Evolutionary conservation across 108 stramenopile species (phyloP), one percentile per base, ranked within the genome.

Genomic region (Cyclotella atomus): DNA sequence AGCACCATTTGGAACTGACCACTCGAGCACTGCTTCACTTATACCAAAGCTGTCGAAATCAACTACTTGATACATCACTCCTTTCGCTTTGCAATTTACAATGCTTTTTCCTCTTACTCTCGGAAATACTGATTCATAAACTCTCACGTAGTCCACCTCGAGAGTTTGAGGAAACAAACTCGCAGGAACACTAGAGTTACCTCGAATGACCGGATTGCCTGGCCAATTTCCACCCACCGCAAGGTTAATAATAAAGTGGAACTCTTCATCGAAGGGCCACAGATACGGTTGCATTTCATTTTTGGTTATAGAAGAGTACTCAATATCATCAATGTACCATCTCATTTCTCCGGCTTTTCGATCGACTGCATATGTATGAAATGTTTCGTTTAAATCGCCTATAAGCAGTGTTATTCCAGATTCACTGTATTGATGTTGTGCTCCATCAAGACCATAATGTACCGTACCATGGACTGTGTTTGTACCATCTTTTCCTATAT

Each of bases 141-240:
- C 84, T n/a, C 84, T 73, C 43, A 85, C 71, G 52, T 85, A 73
- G 53, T 80, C 84, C 17, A 85, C 55, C 52, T 71, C 71, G 41
- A 85, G 38, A 19, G 3, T 16, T 34, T 70, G 54, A 23, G 79
- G 80, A 55, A 85, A 77, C 2, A 53, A 33, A 16, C 70, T 71
- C 20, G 65, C 55, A n/a, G n/a, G n/a, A n/a, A n/a, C n/a, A n/a
- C n/a, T n/a, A n/a, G n/a, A n/a, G n/a, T n/a, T n/a, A n/a, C n/a
- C n/a, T n/a, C n/a, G n/a, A 50, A 76, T 75, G 30, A 44, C 67
- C 1, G 79, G 79, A 67, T 67, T 46, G 35, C 80, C 84, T 3
- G 75, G 79, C 84, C 84, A 85, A 23, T 43, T 68, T 34, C 84
- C 84, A 20, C 84, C 84, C 17, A 80, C 76, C 7, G 84, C 84